Conservation (phyloP, 2,329 filamentous ascomycete species). For the Pseudopyricularia javanii region DNA sequence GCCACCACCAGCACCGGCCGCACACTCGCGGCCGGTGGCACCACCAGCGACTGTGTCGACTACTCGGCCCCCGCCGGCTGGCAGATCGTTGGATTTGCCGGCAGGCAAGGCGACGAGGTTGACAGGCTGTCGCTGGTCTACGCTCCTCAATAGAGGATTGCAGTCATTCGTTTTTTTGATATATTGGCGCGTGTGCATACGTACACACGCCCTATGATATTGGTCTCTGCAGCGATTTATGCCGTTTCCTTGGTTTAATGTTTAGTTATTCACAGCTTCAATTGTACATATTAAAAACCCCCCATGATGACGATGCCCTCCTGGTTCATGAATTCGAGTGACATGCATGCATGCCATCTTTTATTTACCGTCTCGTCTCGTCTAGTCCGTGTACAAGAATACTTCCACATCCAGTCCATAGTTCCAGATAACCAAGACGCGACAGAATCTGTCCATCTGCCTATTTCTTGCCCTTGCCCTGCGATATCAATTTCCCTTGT, state of each 20-base stretch:
- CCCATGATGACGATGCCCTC: too few relatives aligned
- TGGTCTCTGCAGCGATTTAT: not conserved
- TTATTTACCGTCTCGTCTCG: too few relatives aligned
- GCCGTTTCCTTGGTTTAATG: not conserved
- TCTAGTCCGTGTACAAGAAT: too few relatives aligned
- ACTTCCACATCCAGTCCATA: too few relatives aligned
- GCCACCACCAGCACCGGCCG: slow-evolving; percentile 38
- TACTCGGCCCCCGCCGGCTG: slow-evolving; percentile 33
- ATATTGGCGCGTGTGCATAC: too few relatives aligned
- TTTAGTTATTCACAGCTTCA: not conserved
- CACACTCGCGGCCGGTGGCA: slow-evolving; percentile 28
- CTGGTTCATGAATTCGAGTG: too few relatives aligned
- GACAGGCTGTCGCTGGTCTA: slow-evolving; percentile 40
- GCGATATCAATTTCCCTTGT: too few relatives aligned
- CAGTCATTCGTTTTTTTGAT: too few relatives aligned
- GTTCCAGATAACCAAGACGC: too few relatives aligned
- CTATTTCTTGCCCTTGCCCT: too few relatives aligned
- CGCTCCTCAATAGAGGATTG: slow-evolving; percentile 23
- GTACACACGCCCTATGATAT: not conserved
- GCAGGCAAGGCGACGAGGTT: slow-evolving; percentile 39
- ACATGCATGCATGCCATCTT: too few relatives aligned
- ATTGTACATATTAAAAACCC: not conserved
- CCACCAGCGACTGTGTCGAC: slow-evolving; percentile 32
- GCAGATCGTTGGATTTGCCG: slow-evolving; percentile 40
- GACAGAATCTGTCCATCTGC: too few relatives aligned